Conservation (phyloP, 345 rosid genomes). For the Hypericum androsaemum region DNA sequence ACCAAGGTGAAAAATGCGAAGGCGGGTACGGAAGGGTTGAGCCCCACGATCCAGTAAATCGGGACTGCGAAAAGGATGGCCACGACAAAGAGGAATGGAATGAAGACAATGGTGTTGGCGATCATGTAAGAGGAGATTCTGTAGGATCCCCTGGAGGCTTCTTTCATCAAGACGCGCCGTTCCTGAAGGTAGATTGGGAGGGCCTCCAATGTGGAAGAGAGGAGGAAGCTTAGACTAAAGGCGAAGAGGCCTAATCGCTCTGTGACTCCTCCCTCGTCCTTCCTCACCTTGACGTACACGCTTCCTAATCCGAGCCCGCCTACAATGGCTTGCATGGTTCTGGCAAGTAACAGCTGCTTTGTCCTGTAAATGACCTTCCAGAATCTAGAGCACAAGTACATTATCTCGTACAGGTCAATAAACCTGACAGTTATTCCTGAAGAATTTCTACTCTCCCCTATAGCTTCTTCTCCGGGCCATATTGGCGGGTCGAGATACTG, state of each 20-base stretch:
- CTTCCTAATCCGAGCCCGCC: constrained; percentile 78
- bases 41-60: constrained; percentile 82
- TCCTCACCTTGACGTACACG: constrained; percentile 47
- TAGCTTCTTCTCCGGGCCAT: constrained; percentile 27
- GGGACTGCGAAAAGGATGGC: constrained; percentile 65
- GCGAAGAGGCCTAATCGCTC: constrained; percentile 82
- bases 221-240: constrained; percentile 76
- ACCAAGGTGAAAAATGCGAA: constrained; percentile 58
- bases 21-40: constrained; percentile 52
- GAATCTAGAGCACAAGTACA: constrained; percentile 60
- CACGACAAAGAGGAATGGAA: constrained; percentile 62
- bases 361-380: constrained; percentile 79
- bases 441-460: not conserved
- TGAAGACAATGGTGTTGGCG: constrained; percentile 68
- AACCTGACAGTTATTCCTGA: constrained; percentile 1
- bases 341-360: constrained; percentile 62
- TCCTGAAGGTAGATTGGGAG: constrained; percentile 85
- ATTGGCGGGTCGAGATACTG: constrained; percentile 12
- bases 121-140: constrained; percentile 78
- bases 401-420: constrained; percentile 39
- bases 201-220: constrained; percentile 89
- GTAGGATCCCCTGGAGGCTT: constrained; percentile 71
- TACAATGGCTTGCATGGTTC: constrained; percentile 81
- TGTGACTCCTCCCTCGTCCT: constrained; percentile 50
- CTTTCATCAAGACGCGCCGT: constrained; percentile 79